Evolutionary conservation across 805 yeast genomes (phyloP), one percentile per base, ranked within the genome.

Genomic region (Danielozyma ontarioensis): DNA sequence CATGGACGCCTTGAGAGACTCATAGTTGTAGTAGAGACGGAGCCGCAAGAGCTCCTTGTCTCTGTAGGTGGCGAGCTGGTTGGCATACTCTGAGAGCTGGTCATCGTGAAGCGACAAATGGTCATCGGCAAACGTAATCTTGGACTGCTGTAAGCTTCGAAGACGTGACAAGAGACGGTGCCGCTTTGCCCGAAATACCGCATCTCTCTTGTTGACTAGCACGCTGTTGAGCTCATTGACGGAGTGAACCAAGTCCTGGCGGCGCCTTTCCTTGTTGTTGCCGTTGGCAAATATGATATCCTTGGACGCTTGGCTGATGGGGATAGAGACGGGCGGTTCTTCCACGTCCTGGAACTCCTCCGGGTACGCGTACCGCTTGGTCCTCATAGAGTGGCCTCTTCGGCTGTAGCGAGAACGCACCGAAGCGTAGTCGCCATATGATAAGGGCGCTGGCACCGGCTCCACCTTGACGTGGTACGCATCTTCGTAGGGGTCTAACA

Each of bases 11-110:
- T 59, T 53, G 27, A 64, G 44, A 15, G 50, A 42, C 31, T 62
- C 64, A 40, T 62, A 63, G 34, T 59, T 52, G 35, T 48, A 44
- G 19, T 49, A 40, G n/a, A 59, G 33, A 36, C 53, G 59, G 31
- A 63, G 48, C 16, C 51, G 46, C n/a, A 63, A 34, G 31, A 66
- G 49, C 31, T 58, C 63, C 21, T 48, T 44, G 38, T 66, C 72
- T 18, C 64, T 37, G 17, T 44, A 38, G 6, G 38, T 39, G 25
- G 50, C 59, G 23, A 55, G 36, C 17, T 38, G 17, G 4, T 42
- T 34, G 23, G 48, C 45, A 23, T 28, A 50, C 12, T 40, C 31
- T n/a, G 30, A 13, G 13, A 66, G 45, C 25, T 64, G 66, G 8
- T 45, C 54, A 38, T 63, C 65, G 8, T 40, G 33, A 6, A 38